Percentiles rank a stretch among this genome's conserved stretches.
Evolutionary conservation across 495 filamentous ascomycete species (phyloP).

Genomic region (Bryoglossum gracile): DNA sequence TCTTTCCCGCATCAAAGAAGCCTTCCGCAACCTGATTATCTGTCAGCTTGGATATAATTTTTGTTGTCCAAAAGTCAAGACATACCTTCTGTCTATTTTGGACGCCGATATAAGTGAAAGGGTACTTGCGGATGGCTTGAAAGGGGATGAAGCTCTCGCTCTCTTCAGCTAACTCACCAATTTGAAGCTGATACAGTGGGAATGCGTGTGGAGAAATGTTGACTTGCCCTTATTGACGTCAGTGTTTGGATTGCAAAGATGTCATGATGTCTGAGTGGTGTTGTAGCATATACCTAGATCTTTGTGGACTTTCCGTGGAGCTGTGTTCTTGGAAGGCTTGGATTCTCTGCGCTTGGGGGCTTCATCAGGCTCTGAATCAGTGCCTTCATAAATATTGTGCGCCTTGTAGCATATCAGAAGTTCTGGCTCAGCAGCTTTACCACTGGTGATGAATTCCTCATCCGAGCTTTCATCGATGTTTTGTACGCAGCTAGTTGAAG

Average conservation of each 20-base stretch:
- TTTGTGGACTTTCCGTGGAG: too few relatives aligned
- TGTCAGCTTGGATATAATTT: background rate
- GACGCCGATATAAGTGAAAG: slow-evolving; percentile 49
- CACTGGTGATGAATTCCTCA: too few relatives aligned
- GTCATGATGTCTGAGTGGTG: too few relatives aligned
- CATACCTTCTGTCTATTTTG: slow-evolving; percentile 36
- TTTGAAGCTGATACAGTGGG: slow-evolving; percentile 5
- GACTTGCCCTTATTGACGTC: too few relatives aligned
- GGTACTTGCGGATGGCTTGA: slow-evolving; percentile 49
- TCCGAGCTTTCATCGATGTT: background rate
- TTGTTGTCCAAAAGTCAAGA: background rate
- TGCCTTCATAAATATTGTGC: slow-evolving; percentile 23
- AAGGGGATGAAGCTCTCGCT: slow-evolving; percentile 51
- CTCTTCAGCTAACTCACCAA: slow-evolving; percentile 22
- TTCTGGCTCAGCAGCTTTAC: background rate
- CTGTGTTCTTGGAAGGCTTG: too few relatives aligned
- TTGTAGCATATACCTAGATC: too few relatives aligned
- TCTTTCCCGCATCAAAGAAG: slow-evolving; percentile 51
- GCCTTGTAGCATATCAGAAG: too few relatives aligned
- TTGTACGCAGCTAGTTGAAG: background rate
- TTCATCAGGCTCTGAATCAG: slow-evolving; percentile 22
- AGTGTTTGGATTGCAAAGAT: too few relatives aligned
- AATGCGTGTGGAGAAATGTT: too few relatives aligned
- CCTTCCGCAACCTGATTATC: slow-evolving; percentile 33
- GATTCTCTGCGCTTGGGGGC: slow-evolving; percentile 1